Conservation (phyloP, 2,329 filamentous ascomycete genomes). For the Verticillium alfalfae region DNA sequence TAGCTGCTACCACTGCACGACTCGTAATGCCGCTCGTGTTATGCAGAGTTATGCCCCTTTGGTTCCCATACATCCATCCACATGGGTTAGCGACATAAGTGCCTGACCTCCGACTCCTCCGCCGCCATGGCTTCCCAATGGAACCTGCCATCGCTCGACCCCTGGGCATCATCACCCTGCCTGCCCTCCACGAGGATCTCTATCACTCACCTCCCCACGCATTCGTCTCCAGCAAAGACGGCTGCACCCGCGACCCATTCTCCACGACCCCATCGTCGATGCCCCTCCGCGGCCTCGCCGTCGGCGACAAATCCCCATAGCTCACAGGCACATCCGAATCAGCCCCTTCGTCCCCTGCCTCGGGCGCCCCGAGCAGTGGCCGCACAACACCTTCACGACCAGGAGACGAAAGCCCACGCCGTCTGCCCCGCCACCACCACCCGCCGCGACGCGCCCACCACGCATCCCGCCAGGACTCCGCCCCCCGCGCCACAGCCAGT, state of each 20-base stretch:
- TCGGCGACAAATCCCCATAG: neutral
- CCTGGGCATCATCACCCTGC: neutral
- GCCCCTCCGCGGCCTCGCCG: neutral
- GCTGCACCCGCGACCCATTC: neutral
- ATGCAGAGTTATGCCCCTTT: too few relatives aligned
- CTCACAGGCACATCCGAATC: neutral
- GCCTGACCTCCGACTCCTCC: neutral
- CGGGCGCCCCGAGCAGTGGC: neutral
- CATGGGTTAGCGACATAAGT: too few relatives aligned
- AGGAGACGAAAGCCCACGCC: neutral
- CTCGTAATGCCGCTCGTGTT: too few relatives aligned
- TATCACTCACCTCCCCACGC: neutral
- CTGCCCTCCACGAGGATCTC: neutral
- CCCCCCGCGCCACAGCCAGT: conserved; percentile 6
- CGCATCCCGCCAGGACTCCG: conserved; percentile 9
- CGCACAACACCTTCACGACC: neutral
- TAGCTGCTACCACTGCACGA: too few relatives aligned
- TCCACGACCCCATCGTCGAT: neutral
- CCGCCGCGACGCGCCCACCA: conserved; percentile 11
- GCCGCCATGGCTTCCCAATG: neutral
- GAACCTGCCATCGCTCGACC: too few relatives aligned
- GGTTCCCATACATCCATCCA: too few relatives aligned
- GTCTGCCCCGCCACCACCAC: conserved; percentile 4
- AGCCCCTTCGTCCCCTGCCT: neutral
- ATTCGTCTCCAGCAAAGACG: neutral